Conservation (phyloP, 106 monocot genomes). For the Alisma plantagoaquatica region DNA sequence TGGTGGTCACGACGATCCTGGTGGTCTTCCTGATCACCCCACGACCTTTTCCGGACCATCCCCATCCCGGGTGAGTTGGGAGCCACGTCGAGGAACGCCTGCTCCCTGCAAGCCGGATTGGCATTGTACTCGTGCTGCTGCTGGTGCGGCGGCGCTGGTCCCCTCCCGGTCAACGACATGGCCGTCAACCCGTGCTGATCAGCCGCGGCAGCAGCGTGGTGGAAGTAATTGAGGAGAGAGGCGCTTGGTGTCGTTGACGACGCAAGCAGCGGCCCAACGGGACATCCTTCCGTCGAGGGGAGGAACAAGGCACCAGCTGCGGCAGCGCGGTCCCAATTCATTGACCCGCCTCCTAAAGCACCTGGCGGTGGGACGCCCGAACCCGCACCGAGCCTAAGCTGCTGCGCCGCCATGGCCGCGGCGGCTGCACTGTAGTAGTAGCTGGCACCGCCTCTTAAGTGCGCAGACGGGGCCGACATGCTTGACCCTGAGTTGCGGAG, state of each 20-base stretch:
- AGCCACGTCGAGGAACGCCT: background rate
- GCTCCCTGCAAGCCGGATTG: background rate
- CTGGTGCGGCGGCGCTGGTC: constrained; percentile 13
- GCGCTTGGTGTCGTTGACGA: no score
- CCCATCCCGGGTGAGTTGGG: constrained; percentile 12
- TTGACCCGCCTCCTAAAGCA: no score
- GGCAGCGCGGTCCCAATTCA: no score
- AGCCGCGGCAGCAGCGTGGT: no score
- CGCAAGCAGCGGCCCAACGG: no score
- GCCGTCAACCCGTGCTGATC: constrained; percentile 1
- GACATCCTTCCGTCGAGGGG: no score
- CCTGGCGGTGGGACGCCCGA: no score
- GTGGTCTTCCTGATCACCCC: constrained; percentile 27
- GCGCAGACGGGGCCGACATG: constrained; percentile 8
- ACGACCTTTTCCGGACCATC: constrained; percentile 28
- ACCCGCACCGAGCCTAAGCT: no score
- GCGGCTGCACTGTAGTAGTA: background rate
- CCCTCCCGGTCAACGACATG: background rate
- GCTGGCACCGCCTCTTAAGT: background rate
- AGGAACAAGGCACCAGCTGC: no score
- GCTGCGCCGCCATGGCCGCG: no score
- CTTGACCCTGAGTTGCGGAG: constrained; percentile 33
- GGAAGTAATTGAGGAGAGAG: no score
- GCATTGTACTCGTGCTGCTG: constrained; percentile 24
- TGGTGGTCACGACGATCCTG: constrained; percentile 17